Conservation (phyloP, 139 green algal species). For the Protoeuglena noctilucae region DNA sequence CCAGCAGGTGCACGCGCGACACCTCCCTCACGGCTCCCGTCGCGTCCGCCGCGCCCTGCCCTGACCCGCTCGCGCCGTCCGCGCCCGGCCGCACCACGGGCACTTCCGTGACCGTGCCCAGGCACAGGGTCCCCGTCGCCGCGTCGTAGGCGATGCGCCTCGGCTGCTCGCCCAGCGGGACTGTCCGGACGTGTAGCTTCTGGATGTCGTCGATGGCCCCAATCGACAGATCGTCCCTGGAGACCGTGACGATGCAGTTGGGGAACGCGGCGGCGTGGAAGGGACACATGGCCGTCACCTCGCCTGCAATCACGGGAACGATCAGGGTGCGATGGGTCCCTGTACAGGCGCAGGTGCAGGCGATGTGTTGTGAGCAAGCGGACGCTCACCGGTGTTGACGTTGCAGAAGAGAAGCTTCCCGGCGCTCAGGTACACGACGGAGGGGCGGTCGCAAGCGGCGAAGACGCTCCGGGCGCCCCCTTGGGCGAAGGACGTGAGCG, state of each 20-base stretch:
- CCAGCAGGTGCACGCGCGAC: conserved; percentile 68
- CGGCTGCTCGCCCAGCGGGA: conserved; percentile 79
- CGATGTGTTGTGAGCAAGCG: not conserved
- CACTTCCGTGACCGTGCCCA: conserved; percentile 23
- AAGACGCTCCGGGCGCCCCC: conserved; percentile 58
- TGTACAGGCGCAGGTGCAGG: conserved; percentile 3
- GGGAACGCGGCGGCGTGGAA: conserved; percentile 64
- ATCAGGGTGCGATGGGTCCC: not conserved
- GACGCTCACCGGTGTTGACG: conserved; percentile 68
- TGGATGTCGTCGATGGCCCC: conserved; percentile 79
- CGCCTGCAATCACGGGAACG: conserved; percentile 4
- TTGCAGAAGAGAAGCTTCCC: conserved; percentile 91
- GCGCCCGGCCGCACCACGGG: not conserved
- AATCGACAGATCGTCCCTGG: conserved; percentile 57
- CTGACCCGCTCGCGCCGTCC: conserved; percentile 18
- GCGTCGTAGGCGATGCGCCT: conserved; percentile 74
- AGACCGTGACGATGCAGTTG: conserved; percentile 61
- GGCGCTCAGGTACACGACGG: conserved; percentile 78
- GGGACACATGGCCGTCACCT: conserved; percentile 59
- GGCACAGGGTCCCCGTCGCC: conserved; percentile 22
- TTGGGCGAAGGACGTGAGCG: conserved; percentile 46
- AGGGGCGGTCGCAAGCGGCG: conserved; percentile 82
- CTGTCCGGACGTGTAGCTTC: conserved; percentile 85
- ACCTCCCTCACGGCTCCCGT: conserved; percentile 36
- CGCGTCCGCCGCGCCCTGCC: conserved; percentile 11